Evolutionary conservation across 345 rosid species (phyloP).

Genomic region (Salix udensis): DNA sequence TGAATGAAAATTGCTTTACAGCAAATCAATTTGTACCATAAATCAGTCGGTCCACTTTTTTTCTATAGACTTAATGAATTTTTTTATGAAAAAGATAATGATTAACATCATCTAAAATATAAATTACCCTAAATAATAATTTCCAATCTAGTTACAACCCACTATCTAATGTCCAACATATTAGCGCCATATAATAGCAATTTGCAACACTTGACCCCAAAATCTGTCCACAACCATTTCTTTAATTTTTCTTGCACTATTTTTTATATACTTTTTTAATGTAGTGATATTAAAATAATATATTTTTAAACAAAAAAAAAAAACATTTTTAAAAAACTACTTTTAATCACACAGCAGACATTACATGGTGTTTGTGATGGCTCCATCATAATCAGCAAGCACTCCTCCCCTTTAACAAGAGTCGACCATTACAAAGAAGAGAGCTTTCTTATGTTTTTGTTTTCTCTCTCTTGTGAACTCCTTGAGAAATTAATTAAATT

Average conservation of each 20-base stretch:
- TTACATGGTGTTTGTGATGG: conserved; percentile 11
- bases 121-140: no score
- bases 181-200: background rate
- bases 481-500: background rate
- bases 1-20: conserved; percentile 8
- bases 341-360: no score
- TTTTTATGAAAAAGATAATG: no score
- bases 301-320: no score
- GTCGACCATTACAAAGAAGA: background rate
- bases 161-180: background rate
- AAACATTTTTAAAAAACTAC: no score
- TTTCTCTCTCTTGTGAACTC: background rate
- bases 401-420: conserved; percentile 5
- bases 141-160: background rate
- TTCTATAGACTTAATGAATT: background rate
- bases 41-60: background rate
- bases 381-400: conserved; percentile 15
- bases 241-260: no score
- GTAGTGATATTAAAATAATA: no score
- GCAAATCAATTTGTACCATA: background rate
- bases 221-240: background rate
- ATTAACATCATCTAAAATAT: no score
- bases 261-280: no score
- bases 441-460: background rate
- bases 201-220: background rate